Conservation (phyloP, 148 eudicot genomes). For the Euryodendron excelsum region DNA sequence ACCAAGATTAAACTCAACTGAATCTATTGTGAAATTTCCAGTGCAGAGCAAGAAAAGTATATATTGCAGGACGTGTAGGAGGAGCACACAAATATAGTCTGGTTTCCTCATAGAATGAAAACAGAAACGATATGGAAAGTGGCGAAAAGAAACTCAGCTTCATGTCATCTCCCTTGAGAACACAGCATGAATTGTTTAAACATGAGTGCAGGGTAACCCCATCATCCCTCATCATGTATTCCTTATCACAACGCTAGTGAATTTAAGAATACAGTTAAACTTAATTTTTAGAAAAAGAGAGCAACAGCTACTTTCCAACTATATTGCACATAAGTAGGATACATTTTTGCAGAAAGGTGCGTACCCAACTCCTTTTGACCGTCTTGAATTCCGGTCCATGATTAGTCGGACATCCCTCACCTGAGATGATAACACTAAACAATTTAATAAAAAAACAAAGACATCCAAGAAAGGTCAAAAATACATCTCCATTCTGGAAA, state of each 20-base stretch:
- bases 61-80: neutral
- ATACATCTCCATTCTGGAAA: neutral
- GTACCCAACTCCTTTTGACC: constrained; percentile 97
- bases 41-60: neutral
- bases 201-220: constrained; percentile 63
- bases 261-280: constrained; percentile 53
- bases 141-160: constrained; percentile 27
- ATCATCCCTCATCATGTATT: constrained; percentile 64
- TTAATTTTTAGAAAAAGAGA: constrained; percentile 29
- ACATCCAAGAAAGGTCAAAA: neutral
- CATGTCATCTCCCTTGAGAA: constrained; percentile 64
- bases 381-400: constrained; percentile 88
- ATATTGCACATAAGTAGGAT: constrained; percentile 12
- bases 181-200: constrained; percentile 60
- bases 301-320: constrained; percentile 20
- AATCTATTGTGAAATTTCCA: neutral
- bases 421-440: constrained; percentile 26
- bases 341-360: constrained; percentile 22
- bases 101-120: neutral
- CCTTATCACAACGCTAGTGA: constrained; percentile 62
- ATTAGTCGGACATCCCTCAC: constrained; percentile 93
- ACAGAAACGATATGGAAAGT: neutral
- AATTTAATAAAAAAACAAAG: neutral
- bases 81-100: neutral
- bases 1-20: constrained; percentile 3